Evolutionary conservation across 2,329 filamentous ascomycete species (phyloP).

Genomic region (Lasiodiplodia theobromae): DNA sequence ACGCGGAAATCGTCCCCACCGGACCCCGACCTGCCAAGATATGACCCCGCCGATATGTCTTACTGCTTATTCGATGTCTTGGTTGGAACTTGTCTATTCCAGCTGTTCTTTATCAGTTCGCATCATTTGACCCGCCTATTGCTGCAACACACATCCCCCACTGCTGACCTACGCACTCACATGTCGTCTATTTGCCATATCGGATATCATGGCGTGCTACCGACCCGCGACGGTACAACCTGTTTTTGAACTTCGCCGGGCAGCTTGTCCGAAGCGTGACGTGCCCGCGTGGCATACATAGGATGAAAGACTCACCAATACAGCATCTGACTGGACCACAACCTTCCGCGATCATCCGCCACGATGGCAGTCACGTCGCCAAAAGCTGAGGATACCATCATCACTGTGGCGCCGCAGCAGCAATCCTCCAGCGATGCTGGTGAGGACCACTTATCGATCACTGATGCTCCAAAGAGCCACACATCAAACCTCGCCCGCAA

Average conservation of each 20-base stretch:
- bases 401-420: slow-evolving; percentile 9
- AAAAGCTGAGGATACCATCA: background rate
- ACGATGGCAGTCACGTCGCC: background rate
- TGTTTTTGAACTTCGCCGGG: background rate
- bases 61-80: slow-evolving; percentile 12
- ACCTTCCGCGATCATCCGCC: background rate
- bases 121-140: slow-evolving; percentile 24
- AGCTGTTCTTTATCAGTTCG: slow-evolving; percentile 19
- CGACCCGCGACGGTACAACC: background rate
- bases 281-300: slow-evolving; percentile 16
- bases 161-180: slow-evolving; percentile 17
- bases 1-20: slow-evolving; percentile 4
- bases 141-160: slow-evolving; percentile 18
- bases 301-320: background rate
- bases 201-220: slow-evolving; percentile 21
- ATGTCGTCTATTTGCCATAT: slow-evolving; percentile 17
- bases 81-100: slow-evolving; percentile 7
- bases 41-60: slow-evolving; percentile 15
- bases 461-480: background rate
- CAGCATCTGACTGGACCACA: background rate
- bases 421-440: slow-evolving; percentile 1
- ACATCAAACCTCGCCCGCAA: slow-evolving; percentile 1
- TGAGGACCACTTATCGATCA: no score
- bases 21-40: slow-evolving; percentile 1
- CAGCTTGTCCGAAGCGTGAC: background rate